Base-by-base conservation (phyloP, 2,329 filamentous ascomycete genomes). In the Pseudofabraea citricarpa region DNA sequence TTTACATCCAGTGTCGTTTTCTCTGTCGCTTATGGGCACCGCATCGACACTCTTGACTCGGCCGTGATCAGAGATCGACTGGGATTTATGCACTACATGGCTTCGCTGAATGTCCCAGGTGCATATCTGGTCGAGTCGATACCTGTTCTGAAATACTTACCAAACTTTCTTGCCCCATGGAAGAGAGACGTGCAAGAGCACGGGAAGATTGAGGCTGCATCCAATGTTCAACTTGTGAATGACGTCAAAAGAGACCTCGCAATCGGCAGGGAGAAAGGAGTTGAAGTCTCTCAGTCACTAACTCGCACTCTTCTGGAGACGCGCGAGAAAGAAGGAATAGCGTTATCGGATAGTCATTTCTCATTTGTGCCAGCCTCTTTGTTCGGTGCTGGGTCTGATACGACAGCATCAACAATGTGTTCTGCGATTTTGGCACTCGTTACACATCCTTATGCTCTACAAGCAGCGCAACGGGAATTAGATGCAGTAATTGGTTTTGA, bases 1-100 rank as follows among this genome's bases (percentile, higher is more conserved):
- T 76, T 72, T 49, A 71, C 71, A 0, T 65, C 67, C 2, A 71
- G 67, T 47, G 63, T 75, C 23, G 71, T 74, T 5, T 72, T 75
- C 47, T 71, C 66, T 5, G 68, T 75, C 4, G 64, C 71, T 4
- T 77, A 75, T 49, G 72, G 73, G 0, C 70, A 72, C 44, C 67
- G 71, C 6, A 69, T 74, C 41, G 68, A 74, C 45, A 69, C 70
- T 1, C 51, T 70, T 16, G 62, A 71, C 18, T 64, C 73, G 5
- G 58, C 67, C 41, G 68, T 75, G 19, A 69, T 75, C 31, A 63
- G 63, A 23, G 64, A 71, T 31, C 61, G 70, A 6, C 69, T 75
- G 52, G 58, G 65, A 23, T 69, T 71, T 52, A 71, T 75, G 63
- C 69, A 72, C 9, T 70, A 70, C 47, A 62, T 67, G 40, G 67